Evolutionary conservation across 2,329 filamentous ascomycete genomes (phyloP).

Genomic region (Ophiosphaerella narmari): DNA sequence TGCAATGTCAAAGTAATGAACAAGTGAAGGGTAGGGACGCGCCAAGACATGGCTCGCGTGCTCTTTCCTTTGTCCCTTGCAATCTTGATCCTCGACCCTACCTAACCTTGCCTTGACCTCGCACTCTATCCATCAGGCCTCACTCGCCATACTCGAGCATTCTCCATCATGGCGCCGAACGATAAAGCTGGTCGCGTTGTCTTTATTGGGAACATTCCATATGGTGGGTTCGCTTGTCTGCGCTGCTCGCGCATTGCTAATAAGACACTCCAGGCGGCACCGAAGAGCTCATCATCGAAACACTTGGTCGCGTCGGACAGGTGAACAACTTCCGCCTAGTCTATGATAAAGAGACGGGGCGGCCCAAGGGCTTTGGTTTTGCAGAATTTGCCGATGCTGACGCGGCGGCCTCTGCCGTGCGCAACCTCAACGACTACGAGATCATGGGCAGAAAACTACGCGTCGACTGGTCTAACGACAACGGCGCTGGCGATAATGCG

Average conservation of each 20-base stretch:
- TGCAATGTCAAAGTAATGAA: no score
- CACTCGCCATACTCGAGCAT: not conserved
- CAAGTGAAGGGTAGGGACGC: not conserved
- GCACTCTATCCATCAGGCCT: not conserved
- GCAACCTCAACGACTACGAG: conserved; percentile 94
- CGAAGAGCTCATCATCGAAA: conserved; percentile 94
- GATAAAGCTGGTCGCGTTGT: conserved; percentile 79
- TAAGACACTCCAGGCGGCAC: conserved; percentile 70
- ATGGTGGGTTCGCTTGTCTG: conserved; percentile 60
- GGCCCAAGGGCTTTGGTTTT: conserved; percentile 95
- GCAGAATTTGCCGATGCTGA: conserved; percentile 94
- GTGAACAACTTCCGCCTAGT: conserved; percentile 92
- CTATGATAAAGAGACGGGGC: conserved; percentile 92
- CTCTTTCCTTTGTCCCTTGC: conserved; percentile 3
- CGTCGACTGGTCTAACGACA: conserved; percentile 95
- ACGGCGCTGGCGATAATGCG: conserved; percentile 66
- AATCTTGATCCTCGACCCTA: not conserved
- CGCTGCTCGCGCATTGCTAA: conserved; percentile 13
- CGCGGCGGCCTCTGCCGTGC: conserved; percentile 88
- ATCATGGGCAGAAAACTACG: conserved; percentile 92
- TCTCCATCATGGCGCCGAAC: conserved; percentile 38
- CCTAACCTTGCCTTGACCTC: not conserved
- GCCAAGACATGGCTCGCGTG: conserved; percentile 12
- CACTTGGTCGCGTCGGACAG: conserved; percentile 86
- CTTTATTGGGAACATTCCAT: conserved; percentile 86